Evolutionary conservation across 2,329 filamentous ascomycete genomes (phyloP).

Genomic region (Cephalotrichum gorgonifer): DNA sequence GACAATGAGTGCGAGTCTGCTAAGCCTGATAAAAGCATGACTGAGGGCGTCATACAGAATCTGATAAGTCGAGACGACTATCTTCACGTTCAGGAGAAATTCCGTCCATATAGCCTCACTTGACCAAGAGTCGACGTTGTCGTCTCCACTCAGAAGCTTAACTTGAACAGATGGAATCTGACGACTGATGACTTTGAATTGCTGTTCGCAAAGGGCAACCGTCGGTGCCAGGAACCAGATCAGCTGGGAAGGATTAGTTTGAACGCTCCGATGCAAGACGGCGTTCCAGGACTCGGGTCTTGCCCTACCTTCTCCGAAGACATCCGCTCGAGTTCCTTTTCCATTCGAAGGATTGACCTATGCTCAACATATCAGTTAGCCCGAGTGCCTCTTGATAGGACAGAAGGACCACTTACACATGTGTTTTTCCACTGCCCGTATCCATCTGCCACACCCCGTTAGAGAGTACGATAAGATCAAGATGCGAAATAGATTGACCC

Average conservation of each 20-base stretch:
- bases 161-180: slow-evolving; percentile 51
- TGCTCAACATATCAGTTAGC: neutral
- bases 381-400: neutral
- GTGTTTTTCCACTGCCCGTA: slow-evolving; percentile 70
- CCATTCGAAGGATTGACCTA: slow-evolving; percentile 59
- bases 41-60: slow-evolving; percentile 63
- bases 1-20: slow-evolving; percentile 55
- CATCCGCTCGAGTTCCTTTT: slow-evolving; percentile 48
- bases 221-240: slow-evolving; percentile 69
- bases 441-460: slow-evolving; percentile 49
- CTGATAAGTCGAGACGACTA: slow-evolving; percentile 72
- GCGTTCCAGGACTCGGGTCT: neutral
- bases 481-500: neutral
- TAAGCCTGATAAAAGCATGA: slow-evolving; percentile 63
- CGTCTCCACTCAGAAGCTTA: slow-evolving; percentile 54
- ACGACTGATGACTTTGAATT: slow-evolving; percentile 45
- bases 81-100: slow-evolving; percentile 50
- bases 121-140: slow-evolving; percentile 66
- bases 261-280: neutral
- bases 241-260: neutral
- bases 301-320: slow-evolving; percentile 40
- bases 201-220: slow-evolving; percentile 56
- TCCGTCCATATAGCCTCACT: slow-evolving; percentile 56
- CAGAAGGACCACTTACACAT: slow-evolving; percentile 44
- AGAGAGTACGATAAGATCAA: neutral